Conservation (phyloP, 352 stramenopile genomes). For the Saprolegnia parasitica region DNA sequence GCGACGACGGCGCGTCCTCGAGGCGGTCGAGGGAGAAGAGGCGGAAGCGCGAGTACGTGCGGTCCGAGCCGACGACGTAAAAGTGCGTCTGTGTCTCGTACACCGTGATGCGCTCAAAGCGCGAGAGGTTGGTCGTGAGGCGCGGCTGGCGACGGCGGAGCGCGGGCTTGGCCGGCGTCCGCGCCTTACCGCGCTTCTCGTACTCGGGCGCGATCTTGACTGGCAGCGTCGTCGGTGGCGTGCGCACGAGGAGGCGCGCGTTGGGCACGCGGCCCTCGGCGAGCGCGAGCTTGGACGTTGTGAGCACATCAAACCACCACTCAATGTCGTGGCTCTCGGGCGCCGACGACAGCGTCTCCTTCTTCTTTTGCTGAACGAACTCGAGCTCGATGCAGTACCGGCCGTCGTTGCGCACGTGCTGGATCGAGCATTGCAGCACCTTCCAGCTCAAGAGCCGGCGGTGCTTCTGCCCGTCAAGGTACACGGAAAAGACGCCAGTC, state of each 20-base stretch:
- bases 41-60: slow-evolving; percentile 74
- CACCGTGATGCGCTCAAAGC: slow-evolving; percentile 81
- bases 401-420: slow-evolving; percentile 75
- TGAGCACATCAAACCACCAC: slow-evolving; percentile 77
- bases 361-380: slow-evolving; percentile 44
- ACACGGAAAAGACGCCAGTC: slow-evolving; percentile 62
- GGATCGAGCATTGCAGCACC: slow-evolving; percentile 63
- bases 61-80: slow-evolving; percentile 82
- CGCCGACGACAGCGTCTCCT: slow-evolving; percentile 79
- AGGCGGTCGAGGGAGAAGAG: slow-evolving; percentile 69
- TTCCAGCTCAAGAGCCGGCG: slow-evolving; percentile 54
- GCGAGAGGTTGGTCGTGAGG: slow-evolving; percentile 51
- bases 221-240: slow-evolving; percentile 31
- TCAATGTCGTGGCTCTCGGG: slow-evolving; percentile 67
- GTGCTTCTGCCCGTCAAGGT: slow-evolving; percentile 40
- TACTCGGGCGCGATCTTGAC: slow-evolving; percentile 34
- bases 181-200: slow-evolving; percentile 22
- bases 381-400: slow-evolving; percentile 79
- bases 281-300: slow-evolving; percentile 75
- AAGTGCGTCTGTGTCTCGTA: slow-evolving; percentile 70
- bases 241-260: slow-evolving; percentile 29
- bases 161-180: slow-evolving; percentile 32
- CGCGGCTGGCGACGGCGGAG: slow-evolving; percentile 61
- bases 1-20: slow-evolving; percentile 48
- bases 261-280: slow-evolving; percentile 32